These are phyloP conservation scores for Picochlorum sp. DNA, from an alignment of 139 green algal genomes.

Conservation along the genomic window DNA sequence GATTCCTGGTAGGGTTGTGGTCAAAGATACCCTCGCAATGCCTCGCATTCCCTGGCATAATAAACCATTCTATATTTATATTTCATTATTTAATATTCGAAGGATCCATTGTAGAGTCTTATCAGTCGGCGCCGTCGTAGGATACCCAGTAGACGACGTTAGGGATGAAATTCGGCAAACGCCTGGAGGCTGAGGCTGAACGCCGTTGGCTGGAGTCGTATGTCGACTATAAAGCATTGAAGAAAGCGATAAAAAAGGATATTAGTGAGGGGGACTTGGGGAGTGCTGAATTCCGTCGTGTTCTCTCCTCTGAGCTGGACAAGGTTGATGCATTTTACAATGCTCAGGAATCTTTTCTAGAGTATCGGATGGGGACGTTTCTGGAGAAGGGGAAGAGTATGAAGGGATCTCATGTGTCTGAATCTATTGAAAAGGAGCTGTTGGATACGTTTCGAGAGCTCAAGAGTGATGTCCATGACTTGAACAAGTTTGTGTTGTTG, in stretches of 20 bases:
- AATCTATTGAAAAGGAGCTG: slow-evolving; percentile 16
- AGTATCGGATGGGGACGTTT: not conserved
- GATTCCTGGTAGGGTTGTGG: too few relatives aligned
- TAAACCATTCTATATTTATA: too few relatives aligned
- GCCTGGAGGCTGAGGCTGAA: slow-evolving; percentile 39
- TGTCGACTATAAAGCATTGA: slow-evolving; percentile 64
- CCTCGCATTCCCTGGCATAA: too few relatives aligned
- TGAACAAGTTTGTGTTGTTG: slow-evolving; percentile 68
- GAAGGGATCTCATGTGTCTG: not conserved
- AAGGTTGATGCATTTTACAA: slow-evolving; percentile 55
- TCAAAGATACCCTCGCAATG: too few relatives aligned
- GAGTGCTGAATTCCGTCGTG: slow-evolving; percentile 35
- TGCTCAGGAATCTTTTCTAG: not conserved
- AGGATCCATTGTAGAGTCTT: too few relatives aligned
- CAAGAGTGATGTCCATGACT: slow-evolving; percentile 23
- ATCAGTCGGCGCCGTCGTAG: too few relatives aligned
- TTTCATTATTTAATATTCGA: too few relatives aligned
- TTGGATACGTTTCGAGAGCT: slow-evolving; percentile 32
- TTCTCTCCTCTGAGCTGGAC: slow-evolving; percentile 41
- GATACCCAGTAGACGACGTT: not conserved
- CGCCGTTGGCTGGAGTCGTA: slow-evolving; percentile 25
- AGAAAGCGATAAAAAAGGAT: slow-evolving; percentile 55
- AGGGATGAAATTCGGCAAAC: slow-evolving; percentile 63
- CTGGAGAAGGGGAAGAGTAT: slow-evolving; percentile 22
- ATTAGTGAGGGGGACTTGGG: slow-evolving; percentile 35